Evolutionary conservation across 2,329 filamentous ascomycete species (phyloP).

Genomic region (Elsinoe ampelina): DNA sequence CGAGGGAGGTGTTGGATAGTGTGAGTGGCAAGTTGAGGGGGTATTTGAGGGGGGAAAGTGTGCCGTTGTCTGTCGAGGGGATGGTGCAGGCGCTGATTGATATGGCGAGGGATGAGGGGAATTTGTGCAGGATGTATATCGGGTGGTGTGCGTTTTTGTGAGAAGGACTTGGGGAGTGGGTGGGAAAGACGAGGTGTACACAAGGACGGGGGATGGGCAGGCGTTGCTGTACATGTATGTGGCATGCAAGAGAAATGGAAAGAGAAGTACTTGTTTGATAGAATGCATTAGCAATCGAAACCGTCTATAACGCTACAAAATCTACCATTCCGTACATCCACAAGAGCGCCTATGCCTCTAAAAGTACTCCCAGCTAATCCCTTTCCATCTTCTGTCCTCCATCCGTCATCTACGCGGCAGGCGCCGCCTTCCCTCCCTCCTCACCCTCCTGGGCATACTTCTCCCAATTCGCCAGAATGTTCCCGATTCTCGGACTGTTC

Average conservation of each 20-base stretch:
- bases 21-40: conserved; percentile 82
- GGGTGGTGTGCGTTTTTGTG: conserved; percentile 36
- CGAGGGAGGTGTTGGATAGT: conserved; percentile 75
- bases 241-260: too few species aligned
- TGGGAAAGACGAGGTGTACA: not conserved
- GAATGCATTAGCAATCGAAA: not conserved
- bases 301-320: conserved; percentile 3
- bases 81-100: conserved; percentile 94
- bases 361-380: not conserved
- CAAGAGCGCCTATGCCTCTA: not conserved
- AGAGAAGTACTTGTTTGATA: too few species aligned
- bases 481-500: conserved; percentile 66
- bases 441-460: conserved; percentile 38
- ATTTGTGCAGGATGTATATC: conserved; percentile 91
- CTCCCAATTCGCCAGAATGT: conserved; percentile 68
- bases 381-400: not conserved
- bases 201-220: too few species aligned
- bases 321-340: not conserved
- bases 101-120: conserved; percentile 69
- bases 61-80: conserved; percentile 88
- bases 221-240: too few species aligned
- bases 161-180: not conserved
- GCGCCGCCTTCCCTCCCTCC: conserved; percentile 12
- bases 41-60: conserved; percentile 73
- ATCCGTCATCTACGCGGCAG: conserved; percentile 7